Conservation (phyloP, 2,329 filamentous ascomycete genomes). For the Cladosporium cucumerinum region DNA sequence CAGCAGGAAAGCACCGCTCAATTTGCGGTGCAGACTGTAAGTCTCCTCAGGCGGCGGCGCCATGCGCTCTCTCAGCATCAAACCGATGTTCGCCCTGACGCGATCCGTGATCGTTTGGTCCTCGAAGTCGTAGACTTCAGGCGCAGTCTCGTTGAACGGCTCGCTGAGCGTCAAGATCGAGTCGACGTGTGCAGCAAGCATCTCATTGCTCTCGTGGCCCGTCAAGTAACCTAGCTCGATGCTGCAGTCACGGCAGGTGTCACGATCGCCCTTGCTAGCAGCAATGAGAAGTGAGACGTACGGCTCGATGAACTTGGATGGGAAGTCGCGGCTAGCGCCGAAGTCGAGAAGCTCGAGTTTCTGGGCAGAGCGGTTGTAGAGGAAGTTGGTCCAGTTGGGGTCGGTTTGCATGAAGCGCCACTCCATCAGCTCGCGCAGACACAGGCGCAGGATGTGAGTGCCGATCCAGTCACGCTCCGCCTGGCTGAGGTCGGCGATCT, state of each 20-base stretch:
- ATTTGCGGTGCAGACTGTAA: conserved; percentile 89
- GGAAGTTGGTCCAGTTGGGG: conserved; percentile 98
- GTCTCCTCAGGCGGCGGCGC: conserved; percentile 95
- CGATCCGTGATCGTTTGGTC: conserved; percentile 96
- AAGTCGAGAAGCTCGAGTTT: conserved; percentile 93
- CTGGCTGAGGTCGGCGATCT: conserved; percentile 68
- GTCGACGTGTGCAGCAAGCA: conserved; percentile 87
- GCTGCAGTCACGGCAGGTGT: conserved; percentile 28
- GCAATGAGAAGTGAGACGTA: conserved; percentile 80
- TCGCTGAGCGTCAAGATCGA: conserved; percentile 88
- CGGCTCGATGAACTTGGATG: conserved; percentile 70
- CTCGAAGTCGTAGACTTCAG: conserved; percentile 84
- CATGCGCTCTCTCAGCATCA: conserved; percentile 87
- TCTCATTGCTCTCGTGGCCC: conserved; percentile 76
- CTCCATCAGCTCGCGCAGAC: conserved; percentile 86
- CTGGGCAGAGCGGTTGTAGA: conserved; percentile 68
- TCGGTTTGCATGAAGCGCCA: conserved; percentile 99
- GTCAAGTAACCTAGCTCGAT: conserved; percentile 73
- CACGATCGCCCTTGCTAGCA: conserved; percentile 57
- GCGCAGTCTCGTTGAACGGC: conserved; percentile 74
- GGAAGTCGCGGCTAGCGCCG: conserved; percentile 84
- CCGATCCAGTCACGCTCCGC: conserved; percentile 93
- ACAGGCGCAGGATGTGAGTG: conserved; percentile 86
- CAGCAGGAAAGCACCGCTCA: conserved; percentile 90
- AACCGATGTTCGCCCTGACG: conserved; percentile 79